A percentile compares a stretch with the other conserved stretches of the same genome.
Evolutionary conservation across 805 yeast genomes (phyloP).

Genomic region (Candida wancherniae): DNA sequence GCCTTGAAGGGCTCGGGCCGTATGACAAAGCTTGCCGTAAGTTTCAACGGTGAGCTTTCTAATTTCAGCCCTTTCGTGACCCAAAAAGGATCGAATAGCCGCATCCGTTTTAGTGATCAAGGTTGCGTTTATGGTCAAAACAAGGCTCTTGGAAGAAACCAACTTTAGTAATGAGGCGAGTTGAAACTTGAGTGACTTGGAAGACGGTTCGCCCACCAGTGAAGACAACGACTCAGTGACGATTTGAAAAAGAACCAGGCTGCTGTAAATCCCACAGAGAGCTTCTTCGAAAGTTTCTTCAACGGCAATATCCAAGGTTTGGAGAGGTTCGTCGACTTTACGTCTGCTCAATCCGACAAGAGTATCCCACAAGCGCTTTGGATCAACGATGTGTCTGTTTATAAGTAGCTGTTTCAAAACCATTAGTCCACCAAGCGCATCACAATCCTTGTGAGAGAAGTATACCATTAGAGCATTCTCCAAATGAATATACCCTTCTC

Average conservation of each 20-base stretch:
- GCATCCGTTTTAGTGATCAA: conserved; percentile 25
- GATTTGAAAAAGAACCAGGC: conserved; percentile 16
- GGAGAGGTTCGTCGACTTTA: conserved; percentile 6
- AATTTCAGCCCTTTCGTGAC: conserved; percentile 30
- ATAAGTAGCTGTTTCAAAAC: conserved; percentile 34
- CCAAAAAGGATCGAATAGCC: conserved; percentile 22
- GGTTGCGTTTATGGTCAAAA: conserved; percentile 17
- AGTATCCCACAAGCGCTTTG: conserved; percentile 22
- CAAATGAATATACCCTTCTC: conserved; percentile 13
- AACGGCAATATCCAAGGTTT: conserved; percentile 23
- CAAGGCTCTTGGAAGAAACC: conserved; percentile 17
- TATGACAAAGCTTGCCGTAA: conserved; percentile 32
- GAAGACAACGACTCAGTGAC: conserved; percentile 13
- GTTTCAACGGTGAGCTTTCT: conserved; percentile 34
- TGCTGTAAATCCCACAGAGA: conserved; percentile 23
- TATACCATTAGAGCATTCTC: conserved; percentile 21
- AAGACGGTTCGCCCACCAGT: too few relatives aligned
- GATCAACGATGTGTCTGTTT: conserved; percentile 18
- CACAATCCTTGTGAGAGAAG: conserved; percentile 11
- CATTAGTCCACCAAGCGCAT: conserved; percentile 28
- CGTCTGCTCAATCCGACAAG: conserved; percentile 19
- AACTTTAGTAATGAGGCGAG: conserved; percentile 26
- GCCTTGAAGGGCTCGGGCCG: conserved; percentile 13
- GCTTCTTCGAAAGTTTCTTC: conserved; percentile 29
- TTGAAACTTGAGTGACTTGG: conserved; percentile 18